Conservation (phyloP, 73 alveolate genomes). For the Loxodes magnus region DNA sequence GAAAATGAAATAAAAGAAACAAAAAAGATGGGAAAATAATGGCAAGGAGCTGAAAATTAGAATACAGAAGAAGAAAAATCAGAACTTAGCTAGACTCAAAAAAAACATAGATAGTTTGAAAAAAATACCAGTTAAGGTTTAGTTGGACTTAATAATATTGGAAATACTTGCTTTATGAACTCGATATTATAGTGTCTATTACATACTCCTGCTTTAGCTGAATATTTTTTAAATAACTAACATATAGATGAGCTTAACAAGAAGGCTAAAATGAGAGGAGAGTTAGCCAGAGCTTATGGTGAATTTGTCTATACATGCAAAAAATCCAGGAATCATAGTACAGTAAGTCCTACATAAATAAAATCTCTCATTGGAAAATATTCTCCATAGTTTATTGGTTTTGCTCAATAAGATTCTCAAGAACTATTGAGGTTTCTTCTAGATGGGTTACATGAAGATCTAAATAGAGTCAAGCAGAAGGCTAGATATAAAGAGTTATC, state of each 20-base stretch:
- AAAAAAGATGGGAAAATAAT: no score
- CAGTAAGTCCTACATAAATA: no score
- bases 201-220: constrained; percentile 71
- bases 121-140: no score
- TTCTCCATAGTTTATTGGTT: constrained; percentile 76
- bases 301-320: no score
- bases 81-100: no score
- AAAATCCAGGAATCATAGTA: no score
- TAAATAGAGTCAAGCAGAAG: constrained; percentile 73
- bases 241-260: constrained; percentile 62
- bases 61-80: no score
- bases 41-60: no score
- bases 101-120: no score
- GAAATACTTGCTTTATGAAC: constrained; percentile 98
- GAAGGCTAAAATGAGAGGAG: constrained; percentile 78
- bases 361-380: constrained; percentile 42
- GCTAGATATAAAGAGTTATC: constrained; percentile 14
- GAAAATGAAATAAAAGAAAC: no score
- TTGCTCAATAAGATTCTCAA: constrained; percentile 59
- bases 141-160: constrained; percentile 79
- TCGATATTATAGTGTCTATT: constrained; percentile 87
- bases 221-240: constrained; percentile 46
- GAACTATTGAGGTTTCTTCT: constrained; percentile 79
- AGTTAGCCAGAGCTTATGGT: constrained; percentile 42
- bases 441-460: constrained; percentile 93